phyloP scores from a whole-genome alignment of 768 basidiomycete species.

The Phylloporus arenicola region DNA sequence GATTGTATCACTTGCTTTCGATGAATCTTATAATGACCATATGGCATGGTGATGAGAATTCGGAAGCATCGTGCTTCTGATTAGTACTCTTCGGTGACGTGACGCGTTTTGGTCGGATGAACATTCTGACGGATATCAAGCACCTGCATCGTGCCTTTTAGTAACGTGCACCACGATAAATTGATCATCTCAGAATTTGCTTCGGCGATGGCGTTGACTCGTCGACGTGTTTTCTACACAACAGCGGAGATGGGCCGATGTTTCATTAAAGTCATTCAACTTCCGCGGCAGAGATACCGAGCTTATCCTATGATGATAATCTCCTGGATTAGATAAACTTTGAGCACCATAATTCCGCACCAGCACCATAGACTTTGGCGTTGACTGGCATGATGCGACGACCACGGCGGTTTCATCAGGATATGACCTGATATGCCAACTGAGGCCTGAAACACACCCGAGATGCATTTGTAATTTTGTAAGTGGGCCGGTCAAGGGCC shows the following conservation, averaged over 20 bases:
- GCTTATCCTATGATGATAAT: background rate
- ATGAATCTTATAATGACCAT: constrained; percentile 6
- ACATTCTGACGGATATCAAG: no score
- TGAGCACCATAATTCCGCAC: constrained; percentile 49
- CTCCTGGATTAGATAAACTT: constrained; percentile 37
- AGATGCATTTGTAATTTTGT: no score
- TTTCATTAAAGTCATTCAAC: no score
- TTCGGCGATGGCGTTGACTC: no score
- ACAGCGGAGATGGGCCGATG: no score
- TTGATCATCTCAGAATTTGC: no score
- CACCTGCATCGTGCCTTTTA: no score
- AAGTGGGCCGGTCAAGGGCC: no score
- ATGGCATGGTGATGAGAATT: background rate
- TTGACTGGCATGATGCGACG: background rate
- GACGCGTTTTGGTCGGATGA: background rate
- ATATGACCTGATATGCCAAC: no score
- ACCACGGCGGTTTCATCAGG: constrained; percentile 1
- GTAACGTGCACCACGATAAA: no score
- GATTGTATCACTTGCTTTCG: constrained; percentile 1
- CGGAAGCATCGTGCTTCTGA: background rate
- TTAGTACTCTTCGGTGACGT: background rate
- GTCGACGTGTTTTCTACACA: no score
- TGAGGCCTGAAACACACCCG: constrained; percentile 30
- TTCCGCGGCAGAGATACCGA: no score
- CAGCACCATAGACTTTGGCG: constrained; percentile 36